Evolutionary conservation across 2,329 filamentous ascomycete species (phyloP).

Genomic region (Hypomyces rosellus): DNA sequence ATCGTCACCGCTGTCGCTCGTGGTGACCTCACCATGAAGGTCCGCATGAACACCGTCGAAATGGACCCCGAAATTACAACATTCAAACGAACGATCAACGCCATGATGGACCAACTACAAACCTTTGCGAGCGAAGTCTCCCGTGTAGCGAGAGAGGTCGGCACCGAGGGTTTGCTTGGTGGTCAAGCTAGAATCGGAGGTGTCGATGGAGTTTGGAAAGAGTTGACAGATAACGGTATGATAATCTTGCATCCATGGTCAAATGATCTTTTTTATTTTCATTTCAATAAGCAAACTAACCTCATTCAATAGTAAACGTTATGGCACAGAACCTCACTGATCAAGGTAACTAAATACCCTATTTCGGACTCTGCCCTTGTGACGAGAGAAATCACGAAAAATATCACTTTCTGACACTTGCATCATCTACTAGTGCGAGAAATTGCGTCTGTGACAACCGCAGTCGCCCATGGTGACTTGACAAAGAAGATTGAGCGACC

Average conservation of each 20-base stretch:
- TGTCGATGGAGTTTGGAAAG: conserved; percentile 95
- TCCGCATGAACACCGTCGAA: conserved; percentile 89
- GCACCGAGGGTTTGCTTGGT: conserved; percentile 88
- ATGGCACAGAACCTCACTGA: conserved; percentile 80
- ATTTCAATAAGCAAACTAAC: not conserved
- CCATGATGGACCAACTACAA: conserved; percentile 97
- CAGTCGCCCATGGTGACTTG: conserved; percentile 74
- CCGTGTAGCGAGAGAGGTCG: conserved; percentile 88
- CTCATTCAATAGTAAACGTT: conserved; percentile 55
- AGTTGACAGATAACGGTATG: conserved; percentile 78
- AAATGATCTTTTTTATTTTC: not conserved
- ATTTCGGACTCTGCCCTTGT: no score
- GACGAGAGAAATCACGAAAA: conserved; percentile 12
- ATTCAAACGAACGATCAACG: conserved; percentile 97
- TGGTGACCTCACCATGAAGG: conserved; percentile 93
- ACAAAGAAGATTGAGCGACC: conserved; percentile 80
- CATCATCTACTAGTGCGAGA: conserved; percentile 56
- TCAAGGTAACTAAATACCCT: conserved; percentile 43
- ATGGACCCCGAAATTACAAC: conserved; percentile 98
- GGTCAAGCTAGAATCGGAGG: conserved; percentile 91
- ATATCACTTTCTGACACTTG: conserved; percentile 3
- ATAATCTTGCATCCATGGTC: not conserved
- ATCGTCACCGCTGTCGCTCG: conserved; percentile 95
- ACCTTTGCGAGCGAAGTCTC: conserved; percentile 96
- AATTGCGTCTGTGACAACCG: conserved; percentile 77